phyloP scores from a whole-genome alignment of 2,329 filamentous ascomycete species.

The Cytospora schulzeri region DNA sequence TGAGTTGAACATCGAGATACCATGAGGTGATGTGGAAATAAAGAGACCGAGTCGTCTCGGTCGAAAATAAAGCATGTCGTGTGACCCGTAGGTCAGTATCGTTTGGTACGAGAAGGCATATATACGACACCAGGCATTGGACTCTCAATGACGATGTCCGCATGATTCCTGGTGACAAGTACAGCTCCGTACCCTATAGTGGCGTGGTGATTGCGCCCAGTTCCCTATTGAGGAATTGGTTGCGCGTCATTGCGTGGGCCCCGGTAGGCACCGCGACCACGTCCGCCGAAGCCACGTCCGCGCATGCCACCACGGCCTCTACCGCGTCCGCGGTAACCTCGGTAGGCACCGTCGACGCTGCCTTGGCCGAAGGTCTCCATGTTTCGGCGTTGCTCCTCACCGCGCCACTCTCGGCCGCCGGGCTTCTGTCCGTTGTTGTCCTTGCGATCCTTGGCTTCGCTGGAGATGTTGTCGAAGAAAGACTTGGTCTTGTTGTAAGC shows the following conservation, averaged over 20 bases:
- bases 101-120: not conserved
- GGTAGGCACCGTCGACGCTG: conserved; percentile 81
- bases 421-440: conserved; percentile 68
- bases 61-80: conserved; percentile 10
- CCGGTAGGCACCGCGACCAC: conserved; percentile 39
- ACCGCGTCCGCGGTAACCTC: conserved; percentile 76
- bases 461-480: conserved; percentile 98
- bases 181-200: not conserved
- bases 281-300: conserved; percentile 43
- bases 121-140: not conserved
- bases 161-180: not conserved
- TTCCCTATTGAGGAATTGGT: conserved; percentile 12
- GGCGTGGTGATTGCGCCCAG: not conserved
- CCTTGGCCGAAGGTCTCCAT: conserved; percentile 98
- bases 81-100: not conserved
- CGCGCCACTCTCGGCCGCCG: conserved; percentile 85
- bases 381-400: conserved; percentile 91
- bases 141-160: not conserved
- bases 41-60: not conserved
- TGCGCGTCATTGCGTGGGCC: conserved; percentile 33
- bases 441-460: conserved; percentile 85
- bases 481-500: conserved; percentile 86
- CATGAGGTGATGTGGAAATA: conserved; percentile 20
- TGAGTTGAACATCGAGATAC: conserved; percentile 5
- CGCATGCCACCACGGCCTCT: conserved; percentile 66